phyloP scores from a whole-genome alignment of 2,329 filamentous ascomycete species.

The Fusarium fracticaudum region DNA sequence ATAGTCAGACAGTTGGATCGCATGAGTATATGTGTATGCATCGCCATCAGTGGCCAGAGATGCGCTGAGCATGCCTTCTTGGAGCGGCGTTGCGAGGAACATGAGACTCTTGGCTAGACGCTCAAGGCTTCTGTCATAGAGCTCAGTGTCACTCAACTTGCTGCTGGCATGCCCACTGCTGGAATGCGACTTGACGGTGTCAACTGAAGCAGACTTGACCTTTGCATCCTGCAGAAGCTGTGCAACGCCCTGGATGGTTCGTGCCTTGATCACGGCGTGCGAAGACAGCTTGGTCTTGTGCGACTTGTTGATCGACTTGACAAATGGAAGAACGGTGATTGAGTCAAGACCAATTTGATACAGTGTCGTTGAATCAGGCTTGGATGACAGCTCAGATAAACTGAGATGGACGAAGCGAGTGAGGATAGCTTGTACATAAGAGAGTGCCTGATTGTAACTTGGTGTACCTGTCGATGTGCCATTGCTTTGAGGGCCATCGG shows the following conservation, averaged over 20 bases:
- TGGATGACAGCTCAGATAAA: not conserved
- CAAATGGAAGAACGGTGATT: constrained; percentile 10
- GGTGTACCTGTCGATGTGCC: accelerated
- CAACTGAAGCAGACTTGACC: accelerated
- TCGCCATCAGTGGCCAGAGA: constrained; percentile 1
- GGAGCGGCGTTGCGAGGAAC: constrained; percentile 15
- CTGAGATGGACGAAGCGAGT: not conserved
- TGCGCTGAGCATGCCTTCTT: constrained; percentile 27
- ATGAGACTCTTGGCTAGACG: constrained; percentile 6
- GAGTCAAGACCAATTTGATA: constrained; percentile 22
- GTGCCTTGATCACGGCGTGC: constrained; percentile 5
- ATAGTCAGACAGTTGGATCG: constrained; percentile 1
- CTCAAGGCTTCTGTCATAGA: not conserved
- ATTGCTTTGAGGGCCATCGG: accelerated
- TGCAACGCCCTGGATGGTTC: not conserved
- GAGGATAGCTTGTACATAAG: not conserved
- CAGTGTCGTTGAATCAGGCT: not conserved
- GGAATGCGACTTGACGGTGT: accelerated
- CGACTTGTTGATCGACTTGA: constrained; percentile 11
- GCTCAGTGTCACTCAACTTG: not conserved
- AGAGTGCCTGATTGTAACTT: not conserved
- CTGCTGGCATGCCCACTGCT: accelerated
- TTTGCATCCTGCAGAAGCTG: not conserved
- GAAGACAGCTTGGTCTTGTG: constrained; percentile 11
- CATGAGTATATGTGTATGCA: constrained; percentile 15